A percentile compares a stretch with the other conserved stretches of the same genome.
phyloP scores from a whole-genome alignment of 495 filamentous ascomycete genomes.

The Staphylotrichum longicolle region DNA sequence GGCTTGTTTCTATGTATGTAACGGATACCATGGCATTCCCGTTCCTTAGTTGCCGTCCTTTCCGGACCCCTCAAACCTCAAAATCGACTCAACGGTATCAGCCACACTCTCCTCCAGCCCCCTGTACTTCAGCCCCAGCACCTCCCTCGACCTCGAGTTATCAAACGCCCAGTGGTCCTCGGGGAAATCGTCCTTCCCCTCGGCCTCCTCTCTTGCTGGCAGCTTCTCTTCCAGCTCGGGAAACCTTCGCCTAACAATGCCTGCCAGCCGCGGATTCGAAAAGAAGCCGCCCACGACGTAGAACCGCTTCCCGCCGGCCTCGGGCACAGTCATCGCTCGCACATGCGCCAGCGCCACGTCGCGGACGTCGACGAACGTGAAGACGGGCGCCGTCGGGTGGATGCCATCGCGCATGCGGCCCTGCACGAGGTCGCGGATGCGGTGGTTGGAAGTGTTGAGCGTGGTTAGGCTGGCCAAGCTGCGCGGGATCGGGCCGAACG shows the following conservation, averaged over 20 bases:
- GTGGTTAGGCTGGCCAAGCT: slow-evolving; percentile 29
- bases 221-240: slow-evolving; percentile 30
- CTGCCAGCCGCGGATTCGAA: slow-evolving; percentile 42
- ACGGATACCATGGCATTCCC: too few species aligned
- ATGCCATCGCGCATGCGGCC: slow-evolving; percentile 35
- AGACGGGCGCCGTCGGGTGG: slow-evolving; percentile 42
- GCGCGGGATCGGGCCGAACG: slow-evolving; percentile 45
- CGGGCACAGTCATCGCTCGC: slow-evolving; percentile 37
- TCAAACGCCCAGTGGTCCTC: slow-evolving; percentile 40
- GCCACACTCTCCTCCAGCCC: slow-evolving; percentile 37
- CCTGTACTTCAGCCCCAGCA: slow-evolving; percentile 43
- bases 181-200: slow-evolving; percentile 38
- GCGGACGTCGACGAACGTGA: slow-evolving; percentile 50
- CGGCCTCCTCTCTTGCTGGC: slow-evolving; percentile 26
- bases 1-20: too few species aligned
- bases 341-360: slow-evolving; percentile 49
- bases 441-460: slow-evolving; percentile 50
- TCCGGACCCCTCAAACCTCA: slow-evolving; percentile 10
- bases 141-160: slow-evolving; percentile 32
- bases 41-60: too few species aligned
- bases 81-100: slow-evolving; percentile 40
- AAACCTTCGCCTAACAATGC: slow-evolving; percentile 29
- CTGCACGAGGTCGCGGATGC: slow-evolving; percentile 41
- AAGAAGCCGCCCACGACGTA: slow-evolving; percentile 45
- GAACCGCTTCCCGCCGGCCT: slow-evolving; percentile 45